Evolutionary conservation across 805 yeast species (phyloP).

Genomic region (Groenewaldozyma salmanticensis): DNA sequence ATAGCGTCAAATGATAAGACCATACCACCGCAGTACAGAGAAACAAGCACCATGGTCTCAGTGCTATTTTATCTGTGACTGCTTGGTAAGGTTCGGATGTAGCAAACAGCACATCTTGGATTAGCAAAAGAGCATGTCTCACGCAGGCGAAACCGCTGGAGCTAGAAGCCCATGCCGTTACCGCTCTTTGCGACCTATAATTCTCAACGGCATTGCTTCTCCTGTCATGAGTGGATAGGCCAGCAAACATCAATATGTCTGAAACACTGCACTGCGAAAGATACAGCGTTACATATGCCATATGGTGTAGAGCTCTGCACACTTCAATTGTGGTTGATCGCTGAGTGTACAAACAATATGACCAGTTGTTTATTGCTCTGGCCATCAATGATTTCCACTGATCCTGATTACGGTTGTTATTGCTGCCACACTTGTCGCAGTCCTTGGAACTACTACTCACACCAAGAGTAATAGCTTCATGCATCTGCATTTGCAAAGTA

Average conservation of each 20-base stretch:
- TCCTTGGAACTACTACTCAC: slow-evolving; percentile 8
- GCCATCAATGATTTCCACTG: slow-evolving; percentile 16
- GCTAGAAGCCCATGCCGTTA: slow-evolving; percentile 19
- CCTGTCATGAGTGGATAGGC: slow-evolving; percentile 18
- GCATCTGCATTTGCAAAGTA: slow-evolving; percentile 18
- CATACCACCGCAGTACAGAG: slow-evolving; percentile 20
- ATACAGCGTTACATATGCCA: slow-evolving; percentile 18
- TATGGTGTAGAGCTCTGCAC: slow-evolving; percentile 17
- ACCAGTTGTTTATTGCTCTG: slow-evolving; percentile 22
- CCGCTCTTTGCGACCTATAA: slow-evolving; percentile 15
- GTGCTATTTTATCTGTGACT: slow-evolving; percentile 18
- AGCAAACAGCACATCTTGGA: slow-evolving; percentile 18
- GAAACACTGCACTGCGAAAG: slow-evolving; percentile 17
- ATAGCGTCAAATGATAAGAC: slow-evolving; percentile 15
- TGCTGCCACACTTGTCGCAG: slow-evolving; percentile 8
- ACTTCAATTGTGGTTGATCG: slow-evolving; percentile 19
- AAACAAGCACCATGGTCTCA: slow-evolving; percentile 24
- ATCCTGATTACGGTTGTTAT: slow-evolving; percentile 7
- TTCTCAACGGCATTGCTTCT: slow-evolving; percentile 13
- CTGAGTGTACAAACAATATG: slow-evolving; percentile 18
- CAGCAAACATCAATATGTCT: slow-evolving; percentile 20
- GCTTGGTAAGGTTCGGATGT: slow-evolving; percentile 13
- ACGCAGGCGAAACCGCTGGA: slow-evolving; percentile 16
- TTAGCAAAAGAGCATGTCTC: slow-evolving; percentile 18
- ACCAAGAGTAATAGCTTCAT: slow-evolving; percentile 19